Conservation (phyloP, 768 basidiomycete genomes). For the Astraeus odoratus region DNA sequence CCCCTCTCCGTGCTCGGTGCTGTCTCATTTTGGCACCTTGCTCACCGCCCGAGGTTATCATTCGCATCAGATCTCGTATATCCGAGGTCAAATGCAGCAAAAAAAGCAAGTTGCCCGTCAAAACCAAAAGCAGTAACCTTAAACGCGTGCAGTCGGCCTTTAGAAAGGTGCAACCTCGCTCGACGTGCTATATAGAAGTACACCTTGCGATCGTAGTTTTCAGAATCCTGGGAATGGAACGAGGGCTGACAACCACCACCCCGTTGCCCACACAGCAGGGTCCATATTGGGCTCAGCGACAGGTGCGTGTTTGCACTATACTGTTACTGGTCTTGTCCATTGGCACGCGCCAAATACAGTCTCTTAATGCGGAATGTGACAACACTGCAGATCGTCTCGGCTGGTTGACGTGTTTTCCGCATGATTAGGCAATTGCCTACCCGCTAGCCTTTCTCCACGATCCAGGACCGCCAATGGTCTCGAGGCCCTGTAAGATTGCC, state of each 20-base stretch:
- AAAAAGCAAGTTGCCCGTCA: slow-evolving; percentile 1
- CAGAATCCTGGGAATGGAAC: slow-evolving; percentile 25
- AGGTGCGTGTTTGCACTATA: slow-evolving; percentile 12
- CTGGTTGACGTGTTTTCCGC: slow-evolving; percentile 14
- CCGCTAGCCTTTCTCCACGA: slow-evolving; percentile 8
- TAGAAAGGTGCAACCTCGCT: slow-evolving; percentile 15
- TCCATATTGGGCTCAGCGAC: slow-evolving; percentile 21
- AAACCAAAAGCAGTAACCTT: slow-evolving; percentile 8
- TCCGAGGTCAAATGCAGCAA: too few relatives aligned
- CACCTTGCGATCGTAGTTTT: slow-evolving; percentile 17
- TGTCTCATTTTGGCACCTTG: too few relatives aligned
- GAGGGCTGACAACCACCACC: slow-evolving; percentile 14
- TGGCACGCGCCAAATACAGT: slow-evolving; percentile 12
- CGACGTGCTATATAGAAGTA: slow-evolving; percentile 16
- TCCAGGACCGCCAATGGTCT: slow-evolving; percentile 16
- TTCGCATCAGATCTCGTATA: slow-evolving; percentile 1
- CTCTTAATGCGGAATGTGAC: slow-evolving; percentile 7
- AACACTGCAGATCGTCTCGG: slow-evolving; percentile 20
- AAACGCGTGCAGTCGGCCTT: slow-evolving; percentile 1
- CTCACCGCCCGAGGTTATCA: not conserved
- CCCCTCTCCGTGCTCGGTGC: not conserved
- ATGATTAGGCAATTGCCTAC: slow-evolving; percentile 16
- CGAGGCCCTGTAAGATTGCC: slow-evolving; percentile 16
- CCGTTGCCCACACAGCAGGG: slow-evolving; percentile 20
- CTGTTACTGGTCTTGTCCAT: slow-evolving; percentile 2